These are phyloP conservation scores for Sporothrix euskadiensis DNA, from an alignment of 2,329 filamentous ascomycete species.

Conservation along the genomic window DNA sequence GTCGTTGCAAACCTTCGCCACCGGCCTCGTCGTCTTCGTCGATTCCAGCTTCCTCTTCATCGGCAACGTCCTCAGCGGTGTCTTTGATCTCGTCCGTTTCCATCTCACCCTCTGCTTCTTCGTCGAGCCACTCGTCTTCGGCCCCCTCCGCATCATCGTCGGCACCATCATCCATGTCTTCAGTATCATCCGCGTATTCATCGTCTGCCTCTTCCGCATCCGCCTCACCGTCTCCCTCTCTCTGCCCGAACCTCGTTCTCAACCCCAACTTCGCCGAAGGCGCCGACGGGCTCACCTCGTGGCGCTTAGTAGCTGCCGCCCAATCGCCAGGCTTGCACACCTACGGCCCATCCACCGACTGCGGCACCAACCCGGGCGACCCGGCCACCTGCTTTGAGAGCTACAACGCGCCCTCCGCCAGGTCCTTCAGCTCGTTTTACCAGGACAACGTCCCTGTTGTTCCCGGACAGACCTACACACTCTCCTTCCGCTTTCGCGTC, in stretches of 20 bases:
- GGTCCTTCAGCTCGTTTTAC: neutral
- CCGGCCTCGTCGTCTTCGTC: neutral
- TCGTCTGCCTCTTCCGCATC: neutral
- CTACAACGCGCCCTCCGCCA: neutral
- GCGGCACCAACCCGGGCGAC: neutral
- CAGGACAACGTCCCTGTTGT: neutral
- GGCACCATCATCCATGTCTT: neutral
- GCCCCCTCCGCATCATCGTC: no score
- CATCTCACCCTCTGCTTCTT: neutral
- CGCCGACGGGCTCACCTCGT: neutral
- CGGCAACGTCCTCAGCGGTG: no score
- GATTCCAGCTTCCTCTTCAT: no score
- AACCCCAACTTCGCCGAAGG: neutral
- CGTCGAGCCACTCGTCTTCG: neutral
- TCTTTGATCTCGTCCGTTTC: neutral
- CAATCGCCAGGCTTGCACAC: neutral
- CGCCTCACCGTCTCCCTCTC: neutral
- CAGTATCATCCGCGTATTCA: neutral
- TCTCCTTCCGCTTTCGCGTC: neutral
- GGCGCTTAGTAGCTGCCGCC: neutral
- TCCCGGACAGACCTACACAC: neutral
- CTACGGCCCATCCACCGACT: neutral
- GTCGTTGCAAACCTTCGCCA: neutral
- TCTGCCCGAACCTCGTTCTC: neutral
- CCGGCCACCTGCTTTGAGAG: neutral